phyloP scores from a whole-genome alignment of 352 stramenopile genomes.

The Phytophthora agathidicida region DNA sequence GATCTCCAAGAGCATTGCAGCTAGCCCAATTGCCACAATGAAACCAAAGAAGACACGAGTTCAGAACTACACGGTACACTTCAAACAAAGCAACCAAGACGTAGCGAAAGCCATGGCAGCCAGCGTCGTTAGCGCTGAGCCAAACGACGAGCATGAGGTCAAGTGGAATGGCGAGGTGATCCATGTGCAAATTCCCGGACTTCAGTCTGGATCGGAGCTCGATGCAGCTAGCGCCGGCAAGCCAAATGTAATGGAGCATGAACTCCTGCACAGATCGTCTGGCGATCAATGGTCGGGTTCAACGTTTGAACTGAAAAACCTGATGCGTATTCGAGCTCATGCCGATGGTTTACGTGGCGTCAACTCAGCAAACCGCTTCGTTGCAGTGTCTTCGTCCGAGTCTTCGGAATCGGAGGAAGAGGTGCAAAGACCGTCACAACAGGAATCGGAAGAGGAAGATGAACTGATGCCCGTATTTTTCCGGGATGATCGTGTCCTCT shows the following conservation, averaged over 20 bases:
- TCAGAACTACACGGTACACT: conserved; percentile 39
- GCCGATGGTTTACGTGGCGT: conserved; percentile 60
- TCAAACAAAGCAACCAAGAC: conserved; percentile 26
- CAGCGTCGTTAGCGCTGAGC: conserved; percentile 1
- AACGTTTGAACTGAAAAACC: conserved; percentile 47
- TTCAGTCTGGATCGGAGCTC: background rate
- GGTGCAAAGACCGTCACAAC: conserved; percentile 17
- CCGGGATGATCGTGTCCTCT: conserved; percentile 57
- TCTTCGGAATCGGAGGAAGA: conserved; percentile 35
- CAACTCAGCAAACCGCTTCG: conserved; percentile 53
- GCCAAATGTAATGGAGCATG: background rate
- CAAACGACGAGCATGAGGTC: conserved; percentile 28
- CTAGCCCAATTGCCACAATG: background rate
- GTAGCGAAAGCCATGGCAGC: conserved; percentile 7
- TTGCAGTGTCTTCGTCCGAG: conserved; percentile 45
- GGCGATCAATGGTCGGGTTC: conserved; percentile 30
- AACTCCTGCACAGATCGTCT: conserved; percentile 1
- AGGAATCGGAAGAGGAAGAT: conserved; percentile 31
- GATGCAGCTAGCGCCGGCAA: background rate
- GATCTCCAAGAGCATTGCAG: background rate
- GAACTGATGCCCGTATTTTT: conserved; percentile 43
- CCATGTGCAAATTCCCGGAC: conserved; percentile 30
- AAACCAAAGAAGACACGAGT: conserved; percentile 40
- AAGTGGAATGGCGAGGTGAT: conserved; percentile 51
- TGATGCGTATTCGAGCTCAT: conserved; percentile 51